Evolutionary conservation across 1,284 basidiomycete species (phyloP), one percentile per base, ranked within the genome.

Genomic region (Neotropicomus parvogracilis): DNA sequence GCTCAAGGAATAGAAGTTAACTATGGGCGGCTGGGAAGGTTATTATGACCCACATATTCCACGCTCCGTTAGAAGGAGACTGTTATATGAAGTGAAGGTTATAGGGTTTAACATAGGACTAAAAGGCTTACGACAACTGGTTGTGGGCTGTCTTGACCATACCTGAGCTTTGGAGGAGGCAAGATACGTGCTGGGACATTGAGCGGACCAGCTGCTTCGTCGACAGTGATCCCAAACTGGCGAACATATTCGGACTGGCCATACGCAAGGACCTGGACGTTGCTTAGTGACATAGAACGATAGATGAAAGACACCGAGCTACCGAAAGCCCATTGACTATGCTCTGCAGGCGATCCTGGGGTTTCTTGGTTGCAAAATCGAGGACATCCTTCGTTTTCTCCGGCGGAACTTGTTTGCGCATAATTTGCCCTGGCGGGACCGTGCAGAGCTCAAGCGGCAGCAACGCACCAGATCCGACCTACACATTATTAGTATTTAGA

Each of bases 171-270:
- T 0, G 86, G 86, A 0, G 85, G 72, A 4, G 69, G 66, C 7
- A 89, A 61, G 6, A 88, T 67, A 8, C 87, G 77, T 0, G 85
- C 86, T 14, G 73, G 63, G 21, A 86, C 69, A 28, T 61, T 69
- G 21, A 85, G 65, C 0, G 82, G 77, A 6, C 73, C 71, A 4
- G 65, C 63, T 8, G 72, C 61, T 6, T 73, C 68, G 29, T 74
- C 66, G n/a, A 86, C 76, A 2, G 70, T 56, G 70, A 88, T 74
- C 6, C 83, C 83, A 51, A 87, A 88, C 59, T 81, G 72, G 42
- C 76, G 72, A 24, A 89, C 77, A 55, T 88, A 89, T 64, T 86
- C 79, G 0, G 85, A 88, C 64, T 84, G 77, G 1, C 82, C 81
- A 55, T 87, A 88, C 24, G 75, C 70, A 40, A 89, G 70, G 26